A percentile compares a stretch with the other conserved stretches of the same genome.
Evolutionary conservation across 1,139 yeast genomes (phyloP).

Genomic region (Yamadazyma kanchanaburiensis): DNA sequence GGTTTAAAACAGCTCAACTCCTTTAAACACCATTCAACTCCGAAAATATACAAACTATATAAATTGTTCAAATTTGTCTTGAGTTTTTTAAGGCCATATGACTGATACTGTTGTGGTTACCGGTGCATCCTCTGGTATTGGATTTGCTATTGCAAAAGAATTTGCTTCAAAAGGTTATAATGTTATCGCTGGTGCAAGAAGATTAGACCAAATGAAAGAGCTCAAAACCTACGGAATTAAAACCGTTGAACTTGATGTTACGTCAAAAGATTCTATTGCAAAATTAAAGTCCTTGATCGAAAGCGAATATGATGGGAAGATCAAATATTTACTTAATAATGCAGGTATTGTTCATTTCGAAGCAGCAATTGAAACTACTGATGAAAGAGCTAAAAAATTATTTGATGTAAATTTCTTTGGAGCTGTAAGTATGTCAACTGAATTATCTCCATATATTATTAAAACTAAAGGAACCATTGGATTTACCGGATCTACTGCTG

Average conservation of each 20-base stretch:
- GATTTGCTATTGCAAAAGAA: conserved; percentile 26
- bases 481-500: conserved; percentile 35
- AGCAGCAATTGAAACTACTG: conserved; percentile 31
- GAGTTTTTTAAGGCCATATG: no score
- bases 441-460: conserved; percentile 27
- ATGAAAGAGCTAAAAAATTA: conserved; percentile 17
- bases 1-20: no score
- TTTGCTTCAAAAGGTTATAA: conserved; percentile 30
- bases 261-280: conserved; percentile 24
- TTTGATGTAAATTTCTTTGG: conserved; percentile 37
- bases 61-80: no score
- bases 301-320: conserved; percentile 23
- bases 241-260: conserved; percentile 31
- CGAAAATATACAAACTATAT: no score
- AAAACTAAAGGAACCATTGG: conserved; percentile 32
- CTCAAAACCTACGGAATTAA: conserved; percentile 26
- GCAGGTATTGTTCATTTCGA: conserved; percentile 31
- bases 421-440: conserved; percentile 34
- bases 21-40: no score
- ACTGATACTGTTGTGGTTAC: conserved; percentile 19
- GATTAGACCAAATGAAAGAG: conserved; percentile 22
- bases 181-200: conserved; percentile 29
- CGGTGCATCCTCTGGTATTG: conserved; percentile 43
- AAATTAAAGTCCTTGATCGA: conserved; percentile 19
- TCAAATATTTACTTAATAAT: conserved; percentile 32